Percentiles rank a stretch among this genome's conserved stretches.
Conservation (phyloP, 768 basidiomycete genomes). For the Tephrocybe sp. region DNA sequence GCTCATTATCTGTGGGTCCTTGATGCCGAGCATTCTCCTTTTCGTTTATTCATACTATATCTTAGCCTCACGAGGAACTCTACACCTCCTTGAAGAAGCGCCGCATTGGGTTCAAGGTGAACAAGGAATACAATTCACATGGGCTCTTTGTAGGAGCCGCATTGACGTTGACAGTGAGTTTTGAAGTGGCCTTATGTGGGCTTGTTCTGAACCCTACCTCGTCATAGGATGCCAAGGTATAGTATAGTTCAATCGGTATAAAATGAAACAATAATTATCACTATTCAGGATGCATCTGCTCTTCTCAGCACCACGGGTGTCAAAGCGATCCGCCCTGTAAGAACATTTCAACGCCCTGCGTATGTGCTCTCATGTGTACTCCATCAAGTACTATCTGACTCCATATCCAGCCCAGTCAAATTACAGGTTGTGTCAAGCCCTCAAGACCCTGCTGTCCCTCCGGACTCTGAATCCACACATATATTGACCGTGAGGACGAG, state of each 20-base stretch:
- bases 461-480: slow-evolving; percentile 51
- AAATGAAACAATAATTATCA: no score
- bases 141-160: slow-evolving; percentile 61
- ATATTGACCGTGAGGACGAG: slow-evolving; percentile 42
- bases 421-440: slow-evolving; percentile 38
- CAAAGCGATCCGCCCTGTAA: slow-evolving; percentile 57
- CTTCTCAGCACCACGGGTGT: slow-evolving; percentile 48
- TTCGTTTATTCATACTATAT: no score
- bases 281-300: slow-evolving; percentile 43
- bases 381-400: no score
- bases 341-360: slow-evolving; percentile 40
- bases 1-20: slow-evolving; percentile 22
- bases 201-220: background rate
- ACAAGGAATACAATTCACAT: slow-evolving; percentile 48
- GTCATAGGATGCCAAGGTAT: no score
- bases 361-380: slow-evolving; percentile 18
- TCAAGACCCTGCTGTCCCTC: slow-evolving; percentile 39
- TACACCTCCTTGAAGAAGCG: slow-evolving; percentile 46
- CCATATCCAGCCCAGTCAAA: slow-evolving; percentile 38
- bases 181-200: background rate
- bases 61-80: slow-evolving; percentile 47
- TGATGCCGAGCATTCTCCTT: background rate
- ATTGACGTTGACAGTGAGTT: slow-evolving; percentile 43
- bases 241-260: no score
- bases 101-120: slow-evolving; percentile 41